Evolutionary conservation across 306 rosid species (phyloP).

Genomic region (Rubus idaeus): DNA sequence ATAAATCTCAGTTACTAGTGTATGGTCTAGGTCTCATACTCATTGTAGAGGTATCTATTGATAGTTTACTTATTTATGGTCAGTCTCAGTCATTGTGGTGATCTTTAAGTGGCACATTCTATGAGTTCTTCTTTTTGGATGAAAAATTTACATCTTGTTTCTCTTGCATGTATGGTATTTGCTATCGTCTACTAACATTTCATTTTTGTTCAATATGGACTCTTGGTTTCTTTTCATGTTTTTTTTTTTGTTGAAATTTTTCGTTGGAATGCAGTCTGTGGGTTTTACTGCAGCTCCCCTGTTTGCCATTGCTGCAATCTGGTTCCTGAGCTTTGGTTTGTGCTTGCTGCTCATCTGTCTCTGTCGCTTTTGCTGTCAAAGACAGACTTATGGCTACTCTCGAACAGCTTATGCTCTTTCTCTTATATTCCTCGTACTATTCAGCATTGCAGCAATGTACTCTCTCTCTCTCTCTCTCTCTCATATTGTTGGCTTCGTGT

Average conservation of each 20-base stretch:
- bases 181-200: background rate
- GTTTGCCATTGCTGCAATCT: constrained; percentile 47
- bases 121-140: background rate
- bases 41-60: background rate
- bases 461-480: constrained; percentile 3
- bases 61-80: background rate
- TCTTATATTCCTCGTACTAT: constrained; percentile 41
- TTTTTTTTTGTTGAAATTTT: background rate
- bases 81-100: background rate
- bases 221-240: constrained; percentile 3
- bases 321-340: constrained; percentile 51
- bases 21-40: background rate
- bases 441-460: constrained; percentile 46
- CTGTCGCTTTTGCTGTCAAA: constrained; percentile 36
- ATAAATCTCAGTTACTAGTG: background rate
- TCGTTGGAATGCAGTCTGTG: constrained; percentile 42
- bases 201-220: constrained; percentile 5
- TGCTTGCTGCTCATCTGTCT: constrained; percentile 35
- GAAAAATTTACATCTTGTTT: background rate
- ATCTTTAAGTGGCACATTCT: background rate
- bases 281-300: constrained; percentile 56
- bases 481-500: background rate
- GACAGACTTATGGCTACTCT: constrained; percentile 41
- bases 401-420: constrained; percentile 42
- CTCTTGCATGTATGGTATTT: background rate